Base-by-base conservation (phyloP, 164 flowering plant genomes). In the Echeveria elegans region DNA sequence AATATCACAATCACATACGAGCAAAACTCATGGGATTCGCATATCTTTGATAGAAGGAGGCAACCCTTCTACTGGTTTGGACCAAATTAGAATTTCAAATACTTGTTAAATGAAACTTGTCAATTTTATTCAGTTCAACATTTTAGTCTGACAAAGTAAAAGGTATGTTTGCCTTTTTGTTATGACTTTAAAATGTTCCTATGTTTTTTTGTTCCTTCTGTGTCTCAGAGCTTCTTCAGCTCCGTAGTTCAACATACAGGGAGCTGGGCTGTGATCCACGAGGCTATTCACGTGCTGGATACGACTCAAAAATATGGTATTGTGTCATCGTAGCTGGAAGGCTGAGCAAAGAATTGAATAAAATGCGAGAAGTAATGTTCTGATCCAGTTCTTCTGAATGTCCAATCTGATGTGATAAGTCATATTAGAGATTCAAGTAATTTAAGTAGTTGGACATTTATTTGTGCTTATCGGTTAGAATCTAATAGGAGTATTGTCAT, bases 241-340 rank as follows among this genome's bases (percentile, higher is more conserved):
- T 95, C 66, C 85, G 97, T 77, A 86, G 82, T 70, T 31, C 77
- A 67, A 88, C 96, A 68, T 84, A 97, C 16, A 74, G 70, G 87
- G 97, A 90, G 71, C 71, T 95, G 73, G 99, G 99, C 40, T 95
- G 99, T 77, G 95, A 92, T 87, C 78, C 92, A 18, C 78, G 82
- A 32, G 98, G 98, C 43, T 82, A 83, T 77, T 88, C 99, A 61
- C 96, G 97, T 74, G 91, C 90, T 43, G 97, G 97, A 72, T 68
- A 52, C 63, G 88, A 84, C 68, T 76, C 83, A 37, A 37, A 32
- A 32, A 76, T 82, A 48, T 95, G 99, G 99, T 92, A 95, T 71
- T 95, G 97, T 76, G 90, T 88, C 56, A 72, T 95, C 72, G 73
- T 88, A 47, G 90, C 84, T 6, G 97, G 99, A 76, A 88, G 97